A percentile compares a stretch with the other conserved stretches of the same genome.
Evolutionary conservation across 257 asterid genomes (phyloP).

Genomic region (Fraxinus americana): DNA sequence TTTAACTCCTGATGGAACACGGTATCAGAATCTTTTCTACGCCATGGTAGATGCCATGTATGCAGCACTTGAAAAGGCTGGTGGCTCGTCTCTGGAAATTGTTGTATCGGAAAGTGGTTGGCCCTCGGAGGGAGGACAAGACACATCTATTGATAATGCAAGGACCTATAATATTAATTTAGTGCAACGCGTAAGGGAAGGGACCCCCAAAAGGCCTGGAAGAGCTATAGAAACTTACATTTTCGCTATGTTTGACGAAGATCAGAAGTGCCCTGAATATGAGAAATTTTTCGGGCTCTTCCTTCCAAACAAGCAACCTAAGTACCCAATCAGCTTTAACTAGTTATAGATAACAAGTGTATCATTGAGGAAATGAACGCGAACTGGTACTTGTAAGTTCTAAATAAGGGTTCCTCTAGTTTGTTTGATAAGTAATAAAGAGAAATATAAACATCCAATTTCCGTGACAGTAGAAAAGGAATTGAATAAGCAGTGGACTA

Average conservation of each 20-base stretch:
- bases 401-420: neutral
- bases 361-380: neutral
- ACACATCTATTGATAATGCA: neutral
- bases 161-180: neutral
- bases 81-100: neutral
- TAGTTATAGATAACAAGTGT: neutral
- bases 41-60: neutral
- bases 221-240: neutral
- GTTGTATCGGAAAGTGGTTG: slow-evolving; percentile 33
- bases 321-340: neutral
- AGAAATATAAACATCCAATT: neutral
- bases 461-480: too few species aligned
- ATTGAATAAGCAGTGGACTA: too few species aligned
- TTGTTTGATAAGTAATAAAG: neutral
- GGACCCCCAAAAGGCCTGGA: neutral
- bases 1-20: neutral
- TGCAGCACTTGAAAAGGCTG: neutral
- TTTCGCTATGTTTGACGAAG: too few species aligned
- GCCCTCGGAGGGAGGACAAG: slow-evolving; percentile 28
- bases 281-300: too few species aligned
- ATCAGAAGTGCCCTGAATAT: too few species aligned
- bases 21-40: neutral
- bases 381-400: neutral
- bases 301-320: neutral
- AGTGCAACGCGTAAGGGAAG: neutral